A percentile compares a stretch with the other conserved stretches of the same genome.
Conservation (phyloP, 2,329 filamentous ascomycete species). For the Clarireedia monteithiana region DNA sequence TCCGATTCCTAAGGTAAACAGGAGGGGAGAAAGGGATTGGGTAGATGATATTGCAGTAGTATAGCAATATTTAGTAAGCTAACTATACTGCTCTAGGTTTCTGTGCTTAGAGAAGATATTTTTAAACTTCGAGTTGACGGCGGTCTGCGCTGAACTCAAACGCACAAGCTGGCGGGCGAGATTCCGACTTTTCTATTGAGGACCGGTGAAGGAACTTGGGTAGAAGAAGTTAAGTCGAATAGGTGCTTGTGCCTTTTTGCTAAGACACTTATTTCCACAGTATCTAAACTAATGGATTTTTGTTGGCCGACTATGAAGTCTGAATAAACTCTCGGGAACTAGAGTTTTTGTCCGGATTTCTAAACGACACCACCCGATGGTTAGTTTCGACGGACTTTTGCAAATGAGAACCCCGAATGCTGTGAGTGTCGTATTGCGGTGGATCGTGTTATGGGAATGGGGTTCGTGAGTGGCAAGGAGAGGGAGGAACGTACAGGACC, state of each 20-base stretch:
- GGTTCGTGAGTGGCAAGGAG: slow-evolving; percentile 10
- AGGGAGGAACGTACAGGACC: slow-evolving; percentile 19
- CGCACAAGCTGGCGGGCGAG: background rate
- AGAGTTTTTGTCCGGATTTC: background rate
- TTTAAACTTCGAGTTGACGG: too few species aligned
- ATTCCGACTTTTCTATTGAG: background rate
- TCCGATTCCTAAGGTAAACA: background rate
- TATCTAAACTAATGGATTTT: slow-evolving; percentile 5
- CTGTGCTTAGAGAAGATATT: background rate
- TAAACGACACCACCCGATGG: background rate
- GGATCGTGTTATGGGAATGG: too few species aligned
- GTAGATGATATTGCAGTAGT: background rate
- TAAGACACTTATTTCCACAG: slow-evolving; percentile 1
- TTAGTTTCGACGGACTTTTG: background rate
- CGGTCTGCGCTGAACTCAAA: too few species aligned
- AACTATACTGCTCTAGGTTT: background rate
- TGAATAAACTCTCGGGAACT: slow-evolving; percentile 25
- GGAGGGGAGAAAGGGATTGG: slow-evolving; percentile 1
- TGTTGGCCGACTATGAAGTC: background rate
- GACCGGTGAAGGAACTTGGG: background rate
- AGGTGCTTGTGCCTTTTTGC: slow-evolving; percentile 1
- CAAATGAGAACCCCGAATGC: background rate
- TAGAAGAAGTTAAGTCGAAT: slow-evolving; percentile 4
- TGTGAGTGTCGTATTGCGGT: too few species aligned
- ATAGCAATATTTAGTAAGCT: too few species aligned